These are phyloP conservation scores for Bullera alba DNA, from an alignment of 768 basidiomycete genomes.

Conservation along the genomic window DNA sequence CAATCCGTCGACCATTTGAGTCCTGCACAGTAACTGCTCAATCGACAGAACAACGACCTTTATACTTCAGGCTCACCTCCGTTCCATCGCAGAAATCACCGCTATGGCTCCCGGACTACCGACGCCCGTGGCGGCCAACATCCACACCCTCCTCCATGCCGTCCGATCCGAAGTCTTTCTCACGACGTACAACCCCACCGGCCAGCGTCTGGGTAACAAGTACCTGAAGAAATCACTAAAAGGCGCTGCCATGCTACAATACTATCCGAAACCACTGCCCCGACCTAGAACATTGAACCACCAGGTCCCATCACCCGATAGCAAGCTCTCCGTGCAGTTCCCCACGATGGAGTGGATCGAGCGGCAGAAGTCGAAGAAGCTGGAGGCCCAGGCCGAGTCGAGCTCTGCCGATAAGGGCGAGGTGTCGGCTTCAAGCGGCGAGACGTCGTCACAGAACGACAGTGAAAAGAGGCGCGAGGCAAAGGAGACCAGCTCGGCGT, in stretches of 20 bases:
- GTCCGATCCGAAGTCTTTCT: slow-evolving; percentile 59
- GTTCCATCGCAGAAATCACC: too few relatives aligned
- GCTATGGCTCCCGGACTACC: not conserved
- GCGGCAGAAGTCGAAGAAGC: not conserved
- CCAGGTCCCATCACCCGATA: slow-evolving; percentile 2
- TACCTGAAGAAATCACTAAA: slow-evolving; percentile 74
- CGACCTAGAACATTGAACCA: slow-evolving; percentile 4
- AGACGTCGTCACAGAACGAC: too few relatives aligned
- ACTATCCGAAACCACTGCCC: slow-evolving; percentile 46
- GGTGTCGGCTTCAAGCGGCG: not conserved
- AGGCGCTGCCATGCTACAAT: slow-evolving; percentile 76
- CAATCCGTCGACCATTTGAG: too few relatives aligned
- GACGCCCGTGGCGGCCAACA: not conserved
- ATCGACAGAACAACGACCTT: too few relatives aligned
- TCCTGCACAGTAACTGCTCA: too few relatives aligned
- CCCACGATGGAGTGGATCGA: not conserved
- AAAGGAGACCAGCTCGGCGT: not conserved
- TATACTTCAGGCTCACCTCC: too few relatives aligned
- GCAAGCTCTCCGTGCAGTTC: too few relatives aligned
- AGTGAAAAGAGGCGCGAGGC: not conserved
- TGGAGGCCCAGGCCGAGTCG: not conserved
- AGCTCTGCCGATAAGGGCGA: not conserved
- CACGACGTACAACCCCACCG: slow-evolving; percentile 78
- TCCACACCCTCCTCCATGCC: slow-evolving; percentile 26
- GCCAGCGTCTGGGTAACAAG: slow-evolving; percentile 79